These are phyloP conservation scores for Boeremia exigua DNA, from an alignment of 2,329 filamentous ascomycete genomes.

Conservation along the genomic window DNA sequence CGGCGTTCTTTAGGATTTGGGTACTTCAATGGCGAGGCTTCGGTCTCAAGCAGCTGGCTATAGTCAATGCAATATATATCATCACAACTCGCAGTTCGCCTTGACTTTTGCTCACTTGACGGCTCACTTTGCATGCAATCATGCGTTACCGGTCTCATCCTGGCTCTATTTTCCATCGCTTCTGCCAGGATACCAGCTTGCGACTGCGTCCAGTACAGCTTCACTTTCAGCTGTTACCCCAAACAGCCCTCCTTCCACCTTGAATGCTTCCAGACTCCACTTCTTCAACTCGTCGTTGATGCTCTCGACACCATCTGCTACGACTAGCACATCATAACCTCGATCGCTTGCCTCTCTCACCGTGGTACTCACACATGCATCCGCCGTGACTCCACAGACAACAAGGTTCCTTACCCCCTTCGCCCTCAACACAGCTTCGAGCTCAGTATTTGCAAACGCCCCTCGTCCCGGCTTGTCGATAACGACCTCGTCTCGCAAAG, in stretches of 20 bases:
- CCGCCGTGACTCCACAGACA: slow-evolving; percentile 61
- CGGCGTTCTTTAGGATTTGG: slow-evolving; percentile 39
- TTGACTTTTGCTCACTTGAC: not conserved
- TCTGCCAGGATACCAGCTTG: slow-evolving; percentile 25
- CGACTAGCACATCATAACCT: slow-evolving; percentile 60
- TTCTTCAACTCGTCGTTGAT: slow-evolving; percentile 37
- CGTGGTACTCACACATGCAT: slow-evolving; percentile 62
- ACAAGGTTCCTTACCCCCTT: slow-evolving; percentile 61
- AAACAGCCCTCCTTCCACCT: slow-evolving; percentile 39
- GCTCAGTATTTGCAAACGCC: slow-evolving; percentile 61
- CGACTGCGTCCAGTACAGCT: slow-evolving; percentile 33
- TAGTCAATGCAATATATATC: slow-evolving; percentile 37
- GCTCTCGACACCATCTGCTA: slow-evolving; percentile 56
- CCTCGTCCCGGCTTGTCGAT: slow-evolving; percentile 63
- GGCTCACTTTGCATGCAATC: not conserved
- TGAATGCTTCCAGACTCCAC: slow-evolving; percentile 38
- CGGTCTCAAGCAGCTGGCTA: slow-evolving; percentile 27
- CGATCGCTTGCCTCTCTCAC: slow-evolving; percentile 63
- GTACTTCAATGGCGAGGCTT: slow-evolving; percentile 35
- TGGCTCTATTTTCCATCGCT: not conserved
- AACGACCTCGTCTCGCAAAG: slow-evolving; percentile 55
- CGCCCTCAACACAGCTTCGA: slow-evolving; percentile 58
- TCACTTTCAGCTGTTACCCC: slow-evolving; percentile 30
- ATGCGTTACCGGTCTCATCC: not conserved
- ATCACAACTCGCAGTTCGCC: not conserved